Base-by-base conservation (phyloP, 768 basidiomycete species). In the Lyophyllum semitale region DNA sequence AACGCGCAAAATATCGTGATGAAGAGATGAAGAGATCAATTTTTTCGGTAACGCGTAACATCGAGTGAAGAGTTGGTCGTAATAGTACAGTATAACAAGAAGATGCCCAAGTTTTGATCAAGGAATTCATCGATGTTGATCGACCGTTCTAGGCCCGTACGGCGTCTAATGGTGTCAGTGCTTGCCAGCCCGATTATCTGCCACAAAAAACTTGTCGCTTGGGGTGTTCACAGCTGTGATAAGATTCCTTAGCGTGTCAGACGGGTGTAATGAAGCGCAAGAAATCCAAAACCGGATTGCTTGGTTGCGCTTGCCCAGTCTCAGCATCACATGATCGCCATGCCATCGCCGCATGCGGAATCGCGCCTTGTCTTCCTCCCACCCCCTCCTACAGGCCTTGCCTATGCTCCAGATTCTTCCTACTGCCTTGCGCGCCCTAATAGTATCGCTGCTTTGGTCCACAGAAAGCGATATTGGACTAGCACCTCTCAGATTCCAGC, bases 401-500 rank as follows among this genome's bases (percentile, higher is more conserved):
- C 38, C 48, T 41, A 77, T 76, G 75, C 58, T 74, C 17, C 57
- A 68, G 51, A 56, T 63, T 43, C 69, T 83, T n/a, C 77, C 81
- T 4, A 59, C 62, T 8, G 63, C 80, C 20, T 60, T 84, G 9
- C 74, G 73, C 37, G 56, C 77, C 25, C 63, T 82, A 9, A 61
- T 84, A 22, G 65, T 73, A 6, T 75, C 71, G 2, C 60, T 79
- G 3, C 66, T 83, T 9, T 81, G 75, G 77, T 58, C 65, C 32
- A 58, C 62, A 20, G 52, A 57, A 3, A 49, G 60, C n/a, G 66
- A 71, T 60, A 53, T 71, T 64, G 71, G 61, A 57, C 33, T 53
- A 12, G 54, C 73, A 42, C 65, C 72, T 13, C 63, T 88, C 6
- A 77, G 73, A 29, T 90, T 91, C 68, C 79, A 78, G 29, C 76